phyloP scores from a whole-genome alignment of 2,329 filamentous ascomycete genomes.

The Macrophomina phaseolina region DNA sequence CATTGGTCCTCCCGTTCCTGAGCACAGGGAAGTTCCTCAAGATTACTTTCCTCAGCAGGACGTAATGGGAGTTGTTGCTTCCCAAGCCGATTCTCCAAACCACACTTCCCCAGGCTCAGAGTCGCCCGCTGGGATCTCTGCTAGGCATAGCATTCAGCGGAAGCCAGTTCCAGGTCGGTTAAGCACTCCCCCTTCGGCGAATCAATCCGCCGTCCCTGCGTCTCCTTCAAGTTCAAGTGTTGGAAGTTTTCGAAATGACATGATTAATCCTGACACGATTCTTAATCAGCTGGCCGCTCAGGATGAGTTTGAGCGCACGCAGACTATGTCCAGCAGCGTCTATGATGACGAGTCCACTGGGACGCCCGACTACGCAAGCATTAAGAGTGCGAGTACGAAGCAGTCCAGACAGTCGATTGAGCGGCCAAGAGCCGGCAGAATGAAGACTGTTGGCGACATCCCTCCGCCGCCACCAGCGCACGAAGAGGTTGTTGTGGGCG shows the following conservation, averaged over 20 bases:
- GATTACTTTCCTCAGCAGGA: slow-evolving; percentile 29
- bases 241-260: slow-evolving; percentile 49
- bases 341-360: slow-evolving; percentile 69
- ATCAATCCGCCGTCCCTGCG: slow-evolving; percentile 36
- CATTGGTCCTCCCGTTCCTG: slow-evolving; percentile 42
- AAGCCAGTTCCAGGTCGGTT: slow-evolving; percentile 51
- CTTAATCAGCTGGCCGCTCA: slow-evolving; percentile 46
- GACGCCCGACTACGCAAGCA: slow-evolving; percentile 83
- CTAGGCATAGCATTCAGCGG: slow-evolving; percentile 36
- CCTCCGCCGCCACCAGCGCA: slow-evolving; percentile 39
- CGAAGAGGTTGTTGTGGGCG: slow-evolving; percentile 54
- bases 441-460: slow-evolving; percentile 73
- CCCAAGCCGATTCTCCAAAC: slow-evolving; percentile 30
- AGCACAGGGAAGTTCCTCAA: slow-evolving; percentile 39
- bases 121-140: slow-evolving; percentile 13
- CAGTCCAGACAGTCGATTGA: slow-evolving; percentile 47
- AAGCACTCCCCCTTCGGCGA: slow-evolving; percentile 42
- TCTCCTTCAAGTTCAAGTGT: slow-evolving; percentile 50
- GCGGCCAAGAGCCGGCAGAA: slow-evolving; percentile 77
- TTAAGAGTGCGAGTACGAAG: slow-evolving; percentile 52
- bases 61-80: slow-evolving; percentile 28
- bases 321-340: slow-evolving; percentile 55
- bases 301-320: slow-evolving; percentile 32
- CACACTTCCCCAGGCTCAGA: slow-evolving; percentile 36
- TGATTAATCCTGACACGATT: slow-evolving; percentile 51